These are phyloP conservation scores for Hypoxylon sp. DNA, from an alignment of 2,329 filamentous ascomycete genomes.

Conservation along the genomic window DNA sequence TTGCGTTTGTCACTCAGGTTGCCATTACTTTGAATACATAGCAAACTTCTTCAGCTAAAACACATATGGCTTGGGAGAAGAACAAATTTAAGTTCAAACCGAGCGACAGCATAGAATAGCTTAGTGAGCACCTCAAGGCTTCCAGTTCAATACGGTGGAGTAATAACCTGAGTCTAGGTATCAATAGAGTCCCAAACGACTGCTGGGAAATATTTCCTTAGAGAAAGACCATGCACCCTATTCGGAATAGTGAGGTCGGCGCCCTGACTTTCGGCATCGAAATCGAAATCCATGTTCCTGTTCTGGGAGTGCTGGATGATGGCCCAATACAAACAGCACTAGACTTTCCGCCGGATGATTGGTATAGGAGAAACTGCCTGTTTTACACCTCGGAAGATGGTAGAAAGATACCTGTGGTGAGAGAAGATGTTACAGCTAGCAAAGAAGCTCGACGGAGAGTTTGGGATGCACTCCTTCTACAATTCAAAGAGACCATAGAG, in stretches of 20 bases:
- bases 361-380: neutral
- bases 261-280: neutral
- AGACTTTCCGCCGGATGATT: neutral
- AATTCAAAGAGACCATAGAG: slow-evolving; percentile 1
- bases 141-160: neutral
- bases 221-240: neutral
- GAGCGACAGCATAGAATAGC: neutral
- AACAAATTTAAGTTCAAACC: neutral
- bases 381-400: slow-evolving; percentile 3
- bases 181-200: neutral
- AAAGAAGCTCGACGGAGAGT: neutral
- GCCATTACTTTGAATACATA: neutral
- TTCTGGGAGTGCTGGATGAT: neutral
- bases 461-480: neutral
- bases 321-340: neutral
- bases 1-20: neutral
- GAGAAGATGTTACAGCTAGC: neutral
- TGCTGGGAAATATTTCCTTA: neutral
- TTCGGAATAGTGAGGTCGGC: neutral
- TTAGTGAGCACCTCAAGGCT: neutral
- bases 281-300: slow-evolving; percentile 4
- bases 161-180: neutral
- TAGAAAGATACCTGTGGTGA: neutral
- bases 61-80: neutral
- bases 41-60: neutral